Conservation (phyloP, 371 early-diverging fungal species). For the Apophysomyces trapeziformis region DNA sequence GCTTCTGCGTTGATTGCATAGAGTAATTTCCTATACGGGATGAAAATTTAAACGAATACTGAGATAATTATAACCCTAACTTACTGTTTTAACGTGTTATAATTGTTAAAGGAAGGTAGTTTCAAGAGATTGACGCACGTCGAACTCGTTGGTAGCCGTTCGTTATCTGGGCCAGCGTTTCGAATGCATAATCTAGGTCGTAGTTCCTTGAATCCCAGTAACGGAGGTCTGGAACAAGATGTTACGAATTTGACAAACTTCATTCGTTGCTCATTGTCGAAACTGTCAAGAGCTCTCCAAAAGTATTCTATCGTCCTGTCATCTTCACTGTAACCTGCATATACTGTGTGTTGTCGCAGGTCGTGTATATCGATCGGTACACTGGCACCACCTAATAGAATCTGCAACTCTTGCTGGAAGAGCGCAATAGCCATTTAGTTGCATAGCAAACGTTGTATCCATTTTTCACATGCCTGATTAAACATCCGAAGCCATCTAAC, state of each 20-base stretch:
- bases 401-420: conserved; percentile 79
- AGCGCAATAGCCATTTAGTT: not conserved
- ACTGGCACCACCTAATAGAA: conserved; percentile 85
- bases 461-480: conserved; percentile 52
- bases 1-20: conserved; percentile 89
- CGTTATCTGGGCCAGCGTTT: conserved; percentile 63
- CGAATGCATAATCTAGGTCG: conserved; percentile 79
- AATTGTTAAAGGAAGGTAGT: conserved; percentile 78
- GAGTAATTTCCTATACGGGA: conserved; percentile 69
- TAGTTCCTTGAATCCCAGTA: conserved; percentile 89
- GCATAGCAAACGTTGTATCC: conserved; percentile 6
- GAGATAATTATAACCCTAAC: too few species aligned
- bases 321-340: conserved; percentile 70
- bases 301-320: conserved; percentile 79
- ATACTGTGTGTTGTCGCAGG: conserved; percentile 77
- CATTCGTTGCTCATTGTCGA: conserved; percentile 69
- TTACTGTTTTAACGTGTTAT: conserved; percentile 60
- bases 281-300: conserved; percentile 78
- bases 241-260: conserved; percentile 90
- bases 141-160: conserved; percentile 79
- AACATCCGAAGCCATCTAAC: conserved; percentile 83
- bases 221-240: conserved; percentile 89
- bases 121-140: conserved; percentile 96
- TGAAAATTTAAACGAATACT: not conserved
- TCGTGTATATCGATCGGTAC: conserved; percentile 80